A percentile compares a stretch with the other conserved stretches of the same genome.
Conservation (phyloP, 1,284 basidiomycete species). For the Paramarasmius palmivorus region DNA sequence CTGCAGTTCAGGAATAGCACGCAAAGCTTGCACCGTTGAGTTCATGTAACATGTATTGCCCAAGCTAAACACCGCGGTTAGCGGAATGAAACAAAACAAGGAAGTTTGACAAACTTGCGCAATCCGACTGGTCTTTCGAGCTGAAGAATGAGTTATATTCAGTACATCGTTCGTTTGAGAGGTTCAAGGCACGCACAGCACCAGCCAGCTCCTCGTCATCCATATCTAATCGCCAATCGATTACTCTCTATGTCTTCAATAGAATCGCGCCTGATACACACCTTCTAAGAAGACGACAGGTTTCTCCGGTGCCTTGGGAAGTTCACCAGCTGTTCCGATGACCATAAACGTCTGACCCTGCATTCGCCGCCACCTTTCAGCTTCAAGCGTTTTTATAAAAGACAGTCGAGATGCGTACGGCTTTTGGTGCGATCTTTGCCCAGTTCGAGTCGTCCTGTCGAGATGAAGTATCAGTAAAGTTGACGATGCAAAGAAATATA, state of each 20-base stretch:
- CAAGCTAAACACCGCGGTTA: slow-evolving; percentile 39
- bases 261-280: slow-evolving; percentile 23
- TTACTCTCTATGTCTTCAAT: slow-evolving; percentile 8
- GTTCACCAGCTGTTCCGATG: slow-evolving; percentile 89
- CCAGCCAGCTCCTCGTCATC: slow-evolving; percentile 79
- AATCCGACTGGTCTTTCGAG: slow-evolving; percentile 71
- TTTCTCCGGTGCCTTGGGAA: slow-evolving; percentile 84
- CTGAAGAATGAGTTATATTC: slow-evolving; percentile 22
- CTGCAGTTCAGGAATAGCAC: slow-evolving; percentile 88
- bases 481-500: background rate
- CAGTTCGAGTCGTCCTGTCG: slow-evolving; percentile 82
- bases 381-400: background rate
- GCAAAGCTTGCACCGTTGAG: slow-evolving; percentile 89
- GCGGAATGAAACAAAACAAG: slow-evolving; percentile 20
- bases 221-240: slow-evolving; percentile 63
- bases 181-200: slow-evolving; percentile 50
- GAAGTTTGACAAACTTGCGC: slow-evolving; percentile 46
- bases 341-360: slow-evolving; percentile 84
- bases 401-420: slow-evolving; percentile 44
- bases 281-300: slow-evolving; percentile 84
- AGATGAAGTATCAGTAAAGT: slow-evolving; percentile 7
- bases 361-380: background rate
- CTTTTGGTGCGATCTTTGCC: slow-evolving; percentile 81
- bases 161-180: background rate
- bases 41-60: slow-evolving; percentile 98